Evolutionary conservation across 1,284 basidiomycete species (phyloP).

Genomic region (Moesziomyces globuligerus): DNA sequence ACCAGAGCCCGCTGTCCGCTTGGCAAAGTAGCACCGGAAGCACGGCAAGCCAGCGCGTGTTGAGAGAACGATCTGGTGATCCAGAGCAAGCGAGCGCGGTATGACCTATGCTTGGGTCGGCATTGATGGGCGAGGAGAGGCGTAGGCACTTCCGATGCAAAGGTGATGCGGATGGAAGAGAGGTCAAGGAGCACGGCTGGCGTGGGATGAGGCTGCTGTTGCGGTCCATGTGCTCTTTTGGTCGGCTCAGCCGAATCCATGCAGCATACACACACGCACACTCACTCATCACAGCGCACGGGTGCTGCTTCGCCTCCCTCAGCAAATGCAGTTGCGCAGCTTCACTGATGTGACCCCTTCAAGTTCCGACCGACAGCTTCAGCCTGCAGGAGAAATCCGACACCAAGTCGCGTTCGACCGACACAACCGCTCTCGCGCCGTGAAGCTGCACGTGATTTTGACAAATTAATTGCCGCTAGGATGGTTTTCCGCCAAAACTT

Average conservation of each 20-base stretch:
- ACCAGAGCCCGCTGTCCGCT: too few relatives aligned
- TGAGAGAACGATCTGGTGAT: too few relatives aligned
- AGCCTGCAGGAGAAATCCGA: background rate
- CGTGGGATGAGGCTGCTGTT: background rate
- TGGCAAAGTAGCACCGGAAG: too few relatives aligned
- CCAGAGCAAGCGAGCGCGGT: too few relatives aligned
- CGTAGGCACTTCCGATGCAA: background rate
- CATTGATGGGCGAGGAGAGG: background rate
- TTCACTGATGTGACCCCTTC: too few relatives aligned
- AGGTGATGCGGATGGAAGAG: background rate
- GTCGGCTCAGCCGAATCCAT: background rate
- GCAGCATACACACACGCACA: background rate
- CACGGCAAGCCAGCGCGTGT: too few relatives aligned
- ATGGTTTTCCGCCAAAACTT: background rate
- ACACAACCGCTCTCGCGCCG: slow-evolving; percentile 7
- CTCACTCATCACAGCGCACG: background rate
- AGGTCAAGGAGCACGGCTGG: background rate
- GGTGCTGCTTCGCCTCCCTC: too few relatives aligned
- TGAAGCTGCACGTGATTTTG: slow-evolving; percentile 30
- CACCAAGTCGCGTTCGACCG: background rate
- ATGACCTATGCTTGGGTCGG: background rate
- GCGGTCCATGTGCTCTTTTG: too few relatives aligned
- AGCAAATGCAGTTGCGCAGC: too few relatives aligned
- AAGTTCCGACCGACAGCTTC: too few relatives aligned
- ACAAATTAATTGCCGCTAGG: background rate